phyloP scores from a whole-genome alignment of 169 alveolate genomes.

The Perkinsus marinus region DNA sequence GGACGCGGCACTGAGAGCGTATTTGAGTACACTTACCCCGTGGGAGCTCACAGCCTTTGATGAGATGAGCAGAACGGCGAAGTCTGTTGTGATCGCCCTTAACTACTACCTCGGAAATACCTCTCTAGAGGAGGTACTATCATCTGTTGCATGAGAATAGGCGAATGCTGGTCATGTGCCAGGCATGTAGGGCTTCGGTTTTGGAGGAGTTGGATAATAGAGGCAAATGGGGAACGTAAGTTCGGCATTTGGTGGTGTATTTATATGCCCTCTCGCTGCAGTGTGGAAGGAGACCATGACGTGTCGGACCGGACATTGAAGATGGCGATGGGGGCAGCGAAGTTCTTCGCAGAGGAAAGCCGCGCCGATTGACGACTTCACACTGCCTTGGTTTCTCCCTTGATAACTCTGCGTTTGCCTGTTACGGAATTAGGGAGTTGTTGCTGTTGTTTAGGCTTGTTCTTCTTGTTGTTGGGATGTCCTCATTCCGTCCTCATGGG shows the following conservation, averaged over 20 bases:
- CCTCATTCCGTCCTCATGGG: background rate
- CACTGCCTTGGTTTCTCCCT: background rate
- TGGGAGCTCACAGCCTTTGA: background rate
- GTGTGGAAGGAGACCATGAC: background rate
- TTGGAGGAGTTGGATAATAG: background rate
- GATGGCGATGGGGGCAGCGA: background rate
- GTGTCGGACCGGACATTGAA: background rate
- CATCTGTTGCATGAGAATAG: background rate
- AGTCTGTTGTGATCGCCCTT: background rate
- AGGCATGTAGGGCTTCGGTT: background rate
- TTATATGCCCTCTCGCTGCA: background rate
- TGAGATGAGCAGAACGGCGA: background rate
- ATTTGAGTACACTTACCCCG: background rate
- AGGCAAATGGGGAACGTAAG: background rate
- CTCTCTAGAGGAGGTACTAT: background rate
- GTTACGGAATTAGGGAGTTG: too few species aligned
- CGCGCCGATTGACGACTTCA: background rate
- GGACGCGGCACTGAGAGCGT: background rate
- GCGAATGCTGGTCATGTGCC: background rate
- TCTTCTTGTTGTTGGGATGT: background rate
- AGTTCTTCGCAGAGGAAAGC: background rate
- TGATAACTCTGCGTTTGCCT: too few species aligned
- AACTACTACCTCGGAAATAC: background rate
- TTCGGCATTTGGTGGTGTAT: background rate
- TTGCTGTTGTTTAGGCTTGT: background rate